A percentile compares a stretch with the other conserved stretches of the same genome.
Evolutionary conservation across 805 yeast species (phyloP).

Genomic region (Dipodascopsis uninucleata): DNA sequence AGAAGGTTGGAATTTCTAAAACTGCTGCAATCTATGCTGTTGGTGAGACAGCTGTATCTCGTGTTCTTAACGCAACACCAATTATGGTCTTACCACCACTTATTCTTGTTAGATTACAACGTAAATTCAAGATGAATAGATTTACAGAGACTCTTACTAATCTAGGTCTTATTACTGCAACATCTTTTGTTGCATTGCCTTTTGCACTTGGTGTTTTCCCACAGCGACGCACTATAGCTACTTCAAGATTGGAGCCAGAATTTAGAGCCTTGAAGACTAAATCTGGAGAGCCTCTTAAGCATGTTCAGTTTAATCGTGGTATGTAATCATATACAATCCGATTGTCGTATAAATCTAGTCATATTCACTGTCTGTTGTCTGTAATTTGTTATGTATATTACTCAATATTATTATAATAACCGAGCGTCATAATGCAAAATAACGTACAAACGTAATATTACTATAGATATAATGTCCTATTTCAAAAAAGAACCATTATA

Average conservation of each 20-base stretch:
- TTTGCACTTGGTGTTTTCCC: conserved; percentile 96
- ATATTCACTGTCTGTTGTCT: too few species aligned
- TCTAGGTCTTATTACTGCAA: conserved; percentile 76
- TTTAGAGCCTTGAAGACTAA: conserved; percentile 59
- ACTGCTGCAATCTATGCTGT: conserved; percentile 90
- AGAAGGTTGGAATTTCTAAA: conserved; percentile 61
- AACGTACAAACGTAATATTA: too few species aligned
- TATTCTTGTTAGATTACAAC: conserved; percentile 70
- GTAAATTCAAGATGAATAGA: conserved; percentile 64
- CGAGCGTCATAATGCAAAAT: too few species aligned
- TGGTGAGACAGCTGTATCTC: conserved; percentile 91
- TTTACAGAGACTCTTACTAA: conserved; percentile 67
- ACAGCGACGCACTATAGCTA: conserved; percentile 66
- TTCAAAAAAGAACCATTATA: too few species aligned
- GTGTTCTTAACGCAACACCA: conserved; percentile 96
- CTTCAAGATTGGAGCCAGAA: conserved; percentile 57
- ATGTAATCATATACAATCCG: conserved; percentile 50
- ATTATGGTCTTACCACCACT: conserved; percentile 96
- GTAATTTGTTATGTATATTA: too few species aligned
- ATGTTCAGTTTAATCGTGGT: conserved; percentile 89
- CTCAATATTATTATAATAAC: too few species aligned
- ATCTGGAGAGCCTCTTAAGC: conserved; percentile 53
- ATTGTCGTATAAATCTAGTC: too few species aligned
- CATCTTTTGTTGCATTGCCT: conserved; percentile 85
- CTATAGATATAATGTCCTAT: too few species aligned